These are phyloP conservation scores for Lactifluus pinguis DNA, from an alignment of 768 basidiomycete genomes.

Conservation along the genomic window DNA sequence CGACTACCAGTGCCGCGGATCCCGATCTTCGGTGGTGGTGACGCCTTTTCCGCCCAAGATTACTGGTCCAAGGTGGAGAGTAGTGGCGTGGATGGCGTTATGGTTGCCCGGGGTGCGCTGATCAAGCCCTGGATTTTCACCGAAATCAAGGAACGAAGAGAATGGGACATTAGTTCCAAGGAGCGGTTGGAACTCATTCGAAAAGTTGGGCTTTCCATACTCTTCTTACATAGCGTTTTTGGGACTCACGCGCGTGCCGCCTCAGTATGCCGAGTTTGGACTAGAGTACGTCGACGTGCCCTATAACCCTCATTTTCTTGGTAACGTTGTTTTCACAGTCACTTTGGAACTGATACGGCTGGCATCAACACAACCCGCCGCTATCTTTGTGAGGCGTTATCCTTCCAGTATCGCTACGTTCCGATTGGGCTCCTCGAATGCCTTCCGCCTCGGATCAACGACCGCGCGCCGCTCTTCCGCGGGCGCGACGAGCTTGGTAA, in stretches of 20 bases:
- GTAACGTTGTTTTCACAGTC: conserved; percentile 32
- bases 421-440: conserved; percentile 87
- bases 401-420: conserved; percentile 93
- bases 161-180: conserved; percentile 87
- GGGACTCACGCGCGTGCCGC: not conserved
- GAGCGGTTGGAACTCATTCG: conserved; percentile 76
- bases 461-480: conserved; percentile 78
- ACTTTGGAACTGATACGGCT: conserved; percentile 79
- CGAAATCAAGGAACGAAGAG: conserved; percentile 83
- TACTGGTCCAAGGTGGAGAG: conserved; percentile 70
- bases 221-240: not conserved
- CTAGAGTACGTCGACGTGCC: conserved; percentile 44
- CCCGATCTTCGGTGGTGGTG: conserved; percentile 96
- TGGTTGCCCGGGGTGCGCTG: conserved; percentile 90
- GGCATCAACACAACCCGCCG: conserved; percentile 88
- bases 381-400: conserved; percentile 91
- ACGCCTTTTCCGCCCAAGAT: conserved; percentile 81
- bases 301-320: not conserved
- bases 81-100: conserved; percentile 89
- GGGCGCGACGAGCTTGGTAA: conserved; percentile 84
- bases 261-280: conserved; percentile 79
- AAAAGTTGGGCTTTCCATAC: conserved; percentile 39
- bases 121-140: conserved; percentile 98
- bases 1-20: conserved; percentile 58
- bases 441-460: conserved; percentile 77